phyloP scores from a whole-genome alignment of 202 grass and related monocot species.

The Hordeum pubiflorum region DNA sequence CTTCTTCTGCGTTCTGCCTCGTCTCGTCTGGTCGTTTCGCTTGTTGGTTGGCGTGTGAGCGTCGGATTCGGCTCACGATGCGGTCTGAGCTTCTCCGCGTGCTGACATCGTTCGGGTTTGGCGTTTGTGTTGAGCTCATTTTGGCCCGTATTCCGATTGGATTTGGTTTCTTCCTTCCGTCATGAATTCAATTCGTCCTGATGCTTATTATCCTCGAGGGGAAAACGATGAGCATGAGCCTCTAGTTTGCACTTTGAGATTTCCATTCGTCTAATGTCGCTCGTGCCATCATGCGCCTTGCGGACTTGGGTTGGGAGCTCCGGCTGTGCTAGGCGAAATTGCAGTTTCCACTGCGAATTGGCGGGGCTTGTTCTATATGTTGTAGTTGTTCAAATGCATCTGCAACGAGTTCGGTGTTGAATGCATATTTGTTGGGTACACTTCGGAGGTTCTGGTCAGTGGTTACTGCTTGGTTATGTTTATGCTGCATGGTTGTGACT shows the following conservation, averaged over 20 bases:
- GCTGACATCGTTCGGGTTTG: not conserved
- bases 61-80: conserved; percentile 4
- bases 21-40: not conserved
- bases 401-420: not conserved
- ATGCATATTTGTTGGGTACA: not conserved
- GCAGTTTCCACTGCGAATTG: not conserved
- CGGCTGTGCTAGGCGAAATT: not conserved
- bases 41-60: not conserved
- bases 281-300: not conserved
- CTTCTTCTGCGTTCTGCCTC: too few relatives aligned
- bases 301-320: not conserved
- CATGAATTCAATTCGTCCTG: not conserved
- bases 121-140: not conserved
- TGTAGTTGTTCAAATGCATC: not conserved
- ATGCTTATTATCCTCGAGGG: not conserved
- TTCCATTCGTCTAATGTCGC: not conserved
- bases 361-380: not conserved
- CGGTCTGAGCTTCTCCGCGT: not conserved
- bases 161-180: not conserved
- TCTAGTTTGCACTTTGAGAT: not conserved
- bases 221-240: not conserved
- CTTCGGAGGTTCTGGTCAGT: not conserved
- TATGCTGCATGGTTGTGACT: not conserved
- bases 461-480: not conserved
- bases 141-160: not conserved